phyloP scores from a whole-genome alignment of 73 alveolate genomes.

The Tetrahymena thermophila region DNA sequence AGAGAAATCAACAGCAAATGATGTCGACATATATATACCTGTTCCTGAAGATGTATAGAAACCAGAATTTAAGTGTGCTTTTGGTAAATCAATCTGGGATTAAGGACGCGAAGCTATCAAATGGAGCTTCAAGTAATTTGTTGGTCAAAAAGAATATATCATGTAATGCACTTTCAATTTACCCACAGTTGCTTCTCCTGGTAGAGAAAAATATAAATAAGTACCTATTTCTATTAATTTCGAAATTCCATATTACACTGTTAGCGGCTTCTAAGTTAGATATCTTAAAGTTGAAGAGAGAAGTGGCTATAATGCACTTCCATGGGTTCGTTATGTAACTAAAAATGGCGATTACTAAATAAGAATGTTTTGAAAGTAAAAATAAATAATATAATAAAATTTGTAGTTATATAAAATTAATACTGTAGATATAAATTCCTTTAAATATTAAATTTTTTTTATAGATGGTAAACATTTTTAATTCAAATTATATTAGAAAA shows the following conservation, averaged over 20 bases:
- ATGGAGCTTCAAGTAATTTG: constrained; percentile 92
- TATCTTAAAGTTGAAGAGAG: constrained; percentile 91
- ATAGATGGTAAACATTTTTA: too few relatives aligned
- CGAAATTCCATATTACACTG: constrained; percentile 97
- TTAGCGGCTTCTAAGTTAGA: constrained; percentile 78
- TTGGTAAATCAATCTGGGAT: constrained; percentile 70
- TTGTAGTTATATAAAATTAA: neutral
- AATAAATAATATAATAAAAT: neutral
- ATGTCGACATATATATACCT: constrained; percentile 84
- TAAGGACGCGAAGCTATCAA: constrained; percentile 80
- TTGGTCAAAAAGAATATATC: constrained; percentile 90
- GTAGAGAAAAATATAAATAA: constrained; percentile 54
- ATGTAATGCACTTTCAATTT: constrained; percentile 87
- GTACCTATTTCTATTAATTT: constrained; percentile 83
- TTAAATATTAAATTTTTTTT: too few relatives aligned
- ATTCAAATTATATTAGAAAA: too few relatives aligned
- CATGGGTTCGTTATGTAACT: constrained; percentile 40
- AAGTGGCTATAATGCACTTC: constrained; percentile 87
- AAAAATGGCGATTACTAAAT: neutral
- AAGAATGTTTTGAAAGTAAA: neutral
- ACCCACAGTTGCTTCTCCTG: constrained; percentile 60
- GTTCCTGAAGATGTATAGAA: constrained; percentile 90
- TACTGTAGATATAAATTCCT: neutral
- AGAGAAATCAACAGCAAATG: constrained; percentile 78
- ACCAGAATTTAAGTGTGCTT: constrained; percentile 76